Base-by-base conservation (phyloP, 73 alveolate genomes). In the Blepharisma stoltei region DNA sequence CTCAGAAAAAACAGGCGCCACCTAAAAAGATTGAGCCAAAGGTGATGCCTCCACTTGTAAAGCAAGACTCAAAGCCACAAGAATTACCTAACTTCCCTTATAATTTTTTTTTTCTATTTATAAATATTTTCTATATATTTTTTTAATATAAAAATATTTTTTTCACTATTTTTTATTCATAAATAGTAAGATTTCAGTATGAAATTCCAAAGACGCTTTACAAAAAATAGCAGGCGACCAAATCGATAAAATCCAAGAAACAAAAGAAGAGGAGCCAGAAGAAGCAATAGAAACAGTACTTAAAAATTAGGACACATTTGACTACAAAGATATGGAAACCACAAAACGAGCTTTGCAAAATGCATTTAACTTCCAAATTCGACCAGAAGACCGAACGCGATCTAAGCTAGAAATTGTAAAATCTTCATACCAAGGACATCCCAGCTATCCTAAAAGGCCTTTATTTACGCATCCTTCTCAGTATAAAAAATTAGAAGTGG, bases 341-440 rank as follows among this genome's bases (percentile, higher is more conserved):
- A 11, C 41, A 21, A 60, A 60, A 3, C 18, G 21, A 37, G 55
- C 14, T 9, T 9, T 60, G 5, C 71, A 80, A 14, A 52, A 67
- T 11, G 66, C 84, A 6, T 80, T 7, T 49, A 71, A 78, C 5
- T 52, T 14, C 79, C 79, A 44, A 49, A 77, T 78, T 8, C 67
- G 70, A 20, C 69, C 78, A 9, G 54, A 49, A 14, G 87, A 80
- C 53, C n/a, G 66, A 25, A 11, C 76, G 14, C 14, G 52, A 60
- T 25, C 76, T 4, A 60, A 27, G 21, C n/a, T 37, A 14, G 18
- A 60, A 14, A 25, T 60, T 9, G 76, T 37, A 9, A n/a, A 11
- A 11, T 11, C 41, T 9, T 27, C 76, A 11, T 60, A 60, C 21
- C 76, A 9, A 25, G 76, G 21, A 0, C 76, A 23, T 20, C 48